phyloP scores from a whole-genome alignment of 768 basidiomycete genomes.

The Dioszegia aurantiaca region DNA sequence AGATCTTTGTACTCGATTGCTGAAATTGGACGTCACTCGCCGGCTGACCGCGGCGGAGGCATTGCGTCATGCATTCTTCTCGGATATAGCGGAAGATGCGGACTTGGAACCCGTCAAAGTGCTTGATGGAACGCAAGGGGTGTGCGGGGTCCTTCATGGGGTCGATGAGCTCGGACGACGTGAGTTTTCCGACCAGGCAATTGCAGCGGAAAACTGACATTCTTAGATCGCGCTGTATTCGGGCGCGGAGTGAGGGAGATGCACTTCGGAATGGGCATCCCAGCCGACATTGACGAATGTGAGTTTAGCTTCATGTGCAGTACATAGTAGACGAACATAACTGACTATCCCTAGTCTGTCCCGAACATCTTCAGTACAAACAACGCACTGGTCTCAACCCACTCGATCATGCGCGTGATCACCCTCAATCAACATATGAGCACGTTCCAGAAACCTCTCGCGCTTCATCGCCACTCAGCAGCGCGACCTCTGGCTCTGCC shows the following conservation, averaged over 20 bases:
- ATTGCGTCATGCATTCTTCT: constrained; percentile 74
- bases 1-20: constrained; percentile 68
- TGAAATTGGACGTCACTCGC: constrained; percentile 73
- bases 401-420: constrained; percentile 11
- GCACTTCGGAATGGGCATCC: constrained; percentile 42
- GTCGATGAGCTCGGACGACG: constrained; percentile 22
- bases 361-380: constrained; percentile 44
- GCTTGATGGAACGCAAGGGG: constrained; percentile 20
- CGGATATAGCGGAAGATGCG: constrained; percentile 30
- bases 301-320: constrained; percentile 10
- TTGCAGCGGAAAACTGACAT: constrained; percentile 6
- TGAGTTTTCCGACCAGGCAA: constrained; percentile 17
- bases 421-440: not conserved
- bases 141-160: constrained; percentile 36
- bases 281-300: constrained; percentile 21
- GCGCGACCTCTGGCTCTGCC: not conserved
- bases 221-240: constrained; percentile 34
- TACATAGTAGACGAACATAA: not conserved
- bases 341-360: constrained; percentile 31
- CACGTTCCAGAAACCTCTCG: not conserved
- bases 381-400: constrained; percentile 32
- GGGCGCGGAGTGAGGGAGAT: constrained; percentile 22
- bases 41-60: constrained; percentile 74
- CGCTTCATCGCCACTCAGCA: not conserved
- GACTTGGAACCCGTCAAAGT: constrained; percentile 14